Evolutionary conservation across 2,329 filamentous ascomycete genomes (phyloP), one percentile per base, ranked within the genome.

Genomic region (Aspergillus hortae): DNA sequence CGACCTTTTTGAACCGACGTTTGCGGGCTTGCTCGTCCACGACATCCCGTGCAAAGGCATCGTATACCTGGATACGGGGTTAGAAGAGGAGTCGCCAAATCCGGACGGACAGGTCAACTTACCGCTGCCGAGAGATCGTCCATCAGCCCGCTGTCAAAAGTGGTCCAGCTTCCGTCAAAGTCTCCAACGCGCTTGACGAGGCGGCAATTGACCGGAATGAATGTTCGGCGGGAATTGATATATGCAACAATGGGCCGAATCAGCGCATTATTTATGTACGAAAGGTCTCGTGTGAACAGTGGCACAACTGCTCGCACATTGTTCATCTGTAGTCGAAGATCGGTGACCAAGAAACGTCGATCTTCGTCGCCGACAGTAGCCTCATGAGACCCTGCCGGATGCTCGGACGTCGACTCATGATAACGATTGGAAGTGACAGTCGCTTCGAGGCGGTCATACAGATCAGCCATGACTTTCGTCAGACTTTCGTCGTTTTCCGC

Each of bases 171-270:
- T 32, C 94, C 94, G 69, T 97, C 90, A 65, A 99, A 99, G 68
- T 99, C 94, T 53, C 82, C 82, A 15, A 86, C 82, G 6, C 86
- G 85, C 76, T 99, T 99, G 58, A 97, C 90, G 45, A 99, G 89
- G 55, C 92, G 88, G 74, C 94, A 97, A 62, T 87, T 89, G 63
- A 99, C 90, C 23, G 94, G 94, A 41, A 99, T 97, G 66, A 96
- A 97, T 0, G 92, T 95, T 66, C 87, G 87, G 69, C 91, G 90
- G 40, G 90, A 89, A 72, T 99, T 99, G 73, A 99, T 97, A 70
- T 97, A 99, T 6, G 94, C 94, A 38, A 99, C 92, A 55, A 99
- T 99, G 14, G 94, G 94, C 4, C 94, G 85, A 33, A 97, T 90
- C 4, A 97, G 84, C 1, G 94, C 91, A 69, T 95, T 95, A 72